Evolutionary conservation across 192 early-diverging fungal genomes (phyloP), one percentile per base, ranked within the genome.

Genomic region (Podila verticillata): DNA sequence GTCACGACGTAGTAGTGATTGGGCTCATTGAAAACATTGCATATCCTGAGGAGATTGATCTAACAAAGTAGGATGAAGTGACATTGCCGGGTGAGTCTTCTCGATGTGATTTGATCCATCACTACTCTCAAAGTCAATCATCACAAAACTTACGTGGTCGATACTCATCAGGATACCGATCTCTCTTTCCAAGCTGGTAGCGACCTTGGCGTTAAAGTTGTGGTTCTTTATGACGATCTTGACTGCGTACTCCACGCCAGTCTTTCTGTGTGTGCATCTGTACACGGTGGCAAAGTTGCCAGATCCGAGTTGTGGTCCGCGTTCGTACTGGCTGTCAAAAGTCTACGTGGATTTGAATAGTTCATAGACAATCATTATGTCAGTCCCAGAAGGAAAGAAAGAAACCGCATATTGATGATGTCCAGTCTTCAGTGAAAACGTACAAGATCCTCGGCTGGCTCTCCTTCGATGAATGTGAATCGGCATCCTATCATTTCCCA

Each of bases 161-260:
- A 92, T 86, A 28, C 83, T 70, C 85, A 90, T 88, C 36, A 94
- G 74, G 32, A 93, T 93, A 17, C 85, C 89, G 66, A 94, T 92
- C 72, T 94, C 93, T 39, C 82, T 71, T 34, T 83, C 65, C 10
- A 91, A 30, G 62, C 90, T 91, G 26, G 89, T 84, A 66, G 92
- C 89, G 82, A 93, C 88, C 44, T 74, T 83, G 48, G 91, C 86
- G 65, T 89, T 93, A 61, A 92, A 89, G 48, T 84, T 85, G 72
- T 88, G 91, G 68, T 90, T 90, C 75, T 91, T 91, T 57, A 90
- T 89, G 26, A 94, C 87, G 44, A 91, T 89, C 75, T 94, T 94
- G 61, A 92, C 89, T 7, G 93, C 93, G 63, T 82, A 92, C n/a
- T 81, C 75, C 26, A 87, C 65, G 13, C 89, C 87, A 44, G 85